Evolutionary conservation across 1,139 yeast genomes (phyloP).

Genomic region (Suhomyces kunorum): DNA sequence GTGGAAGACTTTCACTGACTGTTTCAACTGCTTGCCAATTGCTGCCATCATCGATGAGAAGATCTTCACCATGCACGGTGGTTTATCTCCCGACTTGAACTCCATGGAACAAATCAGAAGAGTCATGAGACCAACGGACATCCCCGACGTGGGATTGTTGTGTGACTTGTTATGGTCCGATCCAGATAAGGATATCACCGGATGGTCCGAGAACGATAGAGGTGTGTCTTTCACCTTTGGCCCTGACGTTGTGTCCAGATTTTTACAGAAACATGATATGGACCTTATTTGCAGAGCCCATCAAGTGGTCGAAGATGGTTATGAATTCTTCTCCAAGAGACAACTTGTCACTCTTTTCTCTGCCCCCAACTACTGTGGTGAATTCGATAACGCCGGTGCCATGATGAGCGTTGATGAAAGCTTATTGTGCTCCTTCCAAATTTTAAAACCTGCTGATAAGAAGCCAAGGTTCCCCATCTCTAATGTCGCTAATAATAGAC

Average conservation of each 20-base stretch:
- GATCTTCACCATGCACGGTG: constrained; percentile 98
- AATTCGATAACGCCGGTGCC: constrained; percentile 98
- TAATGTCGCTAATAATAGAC: constrained; percentile 51
- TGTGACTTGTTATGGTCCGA: constrained; percentile 98
- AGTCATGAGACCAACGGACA: constrained; percentile 98
- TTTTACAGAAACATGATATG: constrained; percentile 94
- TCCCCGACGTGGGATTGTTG: constrained; percentile 93
- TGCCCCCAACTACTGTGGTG: constrained; percentile 98
- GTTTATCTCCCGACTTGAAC: constrained; percentile 93
- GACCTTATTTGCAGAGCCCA: constrained; percentile 97
- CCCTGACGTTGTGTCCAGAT: constrained; percentile 93
- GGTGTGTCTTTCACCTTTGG: constrained; percentile 98
- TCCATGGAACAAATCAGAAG: constrained; percentile 98
- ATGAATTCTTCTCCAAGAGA: constrained; percentile 93
- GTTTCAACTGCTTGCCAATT: constrained; percentile 96
- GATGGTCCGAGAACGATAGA: constrained; percentile 98
- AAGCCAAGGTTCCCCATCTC: constrained; percentile 67
- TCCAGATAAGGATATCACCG: constrained; percentile 96
- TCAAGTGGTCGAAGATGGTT: constrained; percentile 98
- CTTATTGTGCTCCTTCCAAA: constrained; percentile 94
- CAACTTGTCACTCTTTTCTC: constrained; percentile 93
- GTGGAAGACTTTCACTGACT: constrained; percentile 97
- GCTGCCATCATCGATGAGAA: constrained; percentile 98
- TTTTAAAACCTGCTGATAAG: constrained; percentile 96
- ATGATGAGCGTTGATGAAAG: constrained; percentile 99